Evolutionary conservation across 257 asterid species (phyloP).

Genomic region (Henckelia pumila): DNA sequence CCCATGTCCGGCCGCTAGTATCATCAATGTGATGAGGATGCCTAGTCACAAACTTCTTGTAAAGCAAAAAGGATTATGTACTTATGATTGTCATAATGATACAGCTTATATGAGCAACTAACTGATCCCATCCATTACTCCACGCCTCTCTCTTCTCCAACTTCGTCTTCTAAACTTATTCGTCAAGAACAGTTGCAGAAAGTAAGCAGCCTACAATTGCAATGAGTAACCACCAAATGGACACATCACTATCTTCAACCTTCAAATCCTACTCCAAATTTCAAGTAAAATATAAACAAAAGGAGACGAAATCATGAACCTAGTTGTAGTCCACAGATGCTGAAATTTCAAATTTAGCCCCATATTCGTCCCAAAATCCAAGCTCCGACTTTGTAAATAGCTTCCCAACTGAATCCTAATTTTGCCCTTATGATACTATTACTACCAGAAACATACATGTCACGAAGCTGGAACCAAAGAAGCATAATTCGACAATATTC

Average conservation of each 20-base stretch:
- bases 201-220: constrained; percentile 5
- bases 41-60: constrained; percentile 12
- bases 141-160: constrained; percentile 13
- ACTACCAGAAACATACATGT: neutral
- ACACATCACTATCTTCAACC: neutral
- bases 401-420: neutral
- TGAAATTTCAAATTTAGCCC: neutral
- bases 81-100: constrained; percentile 11
- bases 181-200: constrained; percentile 2
- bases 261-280: neutral
- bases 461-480: neutral
- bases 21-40: constrained; percentile 13
- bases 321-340: neutral
- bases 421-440: neutral
- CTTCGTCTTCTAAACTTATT: neutral
- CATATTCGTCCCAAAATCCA: neutral
- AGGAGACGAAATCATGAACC: neutral
- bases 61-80: constrained; percentile 1
- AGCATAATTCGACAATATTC: neutral
- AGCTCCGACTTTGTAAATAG: neutral
- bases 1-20: neutral
- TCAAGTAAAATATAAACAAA: neutral
- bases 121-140: constrained; percentile 10
- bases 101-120: neutral
- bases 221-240: neutral